These are phyloP conservation scores for Fusarium begoniae DNA, from an alignment of 2,329 filamentous ascomycete genomes.

Conservation along the genomic window DNA sequence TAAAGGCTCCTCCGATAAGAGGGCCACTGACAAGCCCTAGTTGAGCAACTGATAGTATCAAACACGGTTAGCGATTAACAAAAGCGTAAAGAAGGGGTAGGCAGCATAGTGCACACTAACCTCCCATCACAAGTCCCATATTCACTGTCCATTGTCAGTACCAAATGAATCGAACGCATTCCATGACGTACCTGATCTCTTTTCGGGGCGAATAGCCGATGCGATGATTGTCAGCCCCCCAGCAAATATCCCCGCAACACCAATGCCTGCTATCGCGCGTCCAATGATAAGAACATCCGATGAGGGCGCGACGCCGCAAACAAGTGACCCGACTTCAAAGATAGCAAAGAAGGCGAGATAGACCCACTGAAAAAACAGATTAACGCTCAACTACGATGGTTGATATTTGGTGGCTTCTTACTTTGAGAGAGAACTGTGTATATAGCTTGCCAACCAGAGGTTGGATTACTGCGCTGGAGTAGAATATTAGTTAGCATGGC, in stretches of 20 bases:
- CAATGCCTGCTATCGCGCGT: background rate
- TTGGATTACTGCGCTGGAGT: background rate
- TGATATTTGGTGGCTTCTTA: background rate
- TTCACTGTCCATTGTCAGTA: background rate
- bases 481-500: background rate
- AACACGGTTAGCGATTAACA: background rate
- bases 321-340: background rate
- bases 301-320: background rate
- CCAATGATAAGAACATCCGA: background rate
- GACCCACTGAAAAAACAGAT: background rate
- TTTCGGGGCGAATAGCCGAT: background rate
- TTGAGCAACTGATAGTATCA: background rate
- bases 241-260: background rate
- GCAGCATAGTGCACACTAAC: background rate
- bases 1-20: background rate
- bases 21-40: background rate
- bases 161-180: background rate
- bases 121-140: background rate
- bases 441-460: background rate
- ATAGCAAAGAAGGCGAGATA: background rate
- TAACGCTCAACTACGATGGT: fast-evolving
- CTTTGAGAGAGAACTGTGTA: background rate
- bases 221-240: background rate
- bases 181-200: background rate
- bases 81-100: background rate